Evolutionary conservation across 2,329 filamentous ascomycete genomes (phyloP), one percentile per base, ranked within the genome.

Genomic region (Penicillium sp.): DNA sequence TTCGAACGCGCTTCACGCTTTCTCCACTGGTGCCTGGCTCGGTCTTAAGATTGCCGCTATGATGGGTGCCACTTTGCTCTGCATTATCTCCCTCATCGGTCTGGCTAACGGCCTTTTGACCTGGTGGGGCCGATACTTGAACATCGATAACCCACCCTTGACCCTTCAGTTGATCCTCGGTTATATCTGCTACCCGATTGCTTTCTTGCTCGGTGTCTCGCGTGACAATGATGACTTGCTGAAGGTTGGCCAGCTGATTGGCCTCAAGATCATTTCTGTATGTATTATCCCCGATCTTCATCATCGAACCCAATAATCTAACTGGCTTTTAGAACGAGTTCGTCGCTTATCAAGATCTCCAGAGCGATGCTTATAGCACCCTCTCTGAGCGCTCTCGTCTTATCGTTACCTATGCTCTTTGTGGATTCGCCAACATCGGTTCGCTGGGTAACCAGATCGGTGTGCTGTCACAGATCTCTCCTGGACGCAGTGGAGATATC

Each of bases 371-470:
- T 0, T 92, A 89, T 72, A 75, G 75, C 53, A 62, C 71, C 27
- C 81, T 96, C 59, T 86, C 85, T 29, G 78, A 84, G 16, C 90
- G 91, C 52, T 91, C 90, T 24, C 82, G 82, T 46, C 83, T 96
- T 63, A 96, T 96, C 69, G 90, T 89, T 46, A 96, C 90, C 50
- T 96, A 96, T 70, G 90, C 90, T 21, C 84, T 93, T 63, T 96
- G 91, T 75, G 81, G 82, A 26, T 91, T 91, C 72, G 92, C 90
- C 61, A 96, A 96, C 79, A 89, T 96, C 65, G 89, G 90, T 53
- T 93, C 90, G 29, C 83, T 96, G 48, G 91, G 91, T 71, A 93
- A 91, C 55, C 91, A 96, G 76, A 95, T 96, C 59, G 91, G 91
- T 79, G 90, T 96, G 57, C 82, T 96, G 52, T 85, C 88, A 4